These are phyloP conservation scores for Eragrostis tef DNA, from an alignment of 202 grass and related monocot genomes.

Conservation along the genomic window DNA sequence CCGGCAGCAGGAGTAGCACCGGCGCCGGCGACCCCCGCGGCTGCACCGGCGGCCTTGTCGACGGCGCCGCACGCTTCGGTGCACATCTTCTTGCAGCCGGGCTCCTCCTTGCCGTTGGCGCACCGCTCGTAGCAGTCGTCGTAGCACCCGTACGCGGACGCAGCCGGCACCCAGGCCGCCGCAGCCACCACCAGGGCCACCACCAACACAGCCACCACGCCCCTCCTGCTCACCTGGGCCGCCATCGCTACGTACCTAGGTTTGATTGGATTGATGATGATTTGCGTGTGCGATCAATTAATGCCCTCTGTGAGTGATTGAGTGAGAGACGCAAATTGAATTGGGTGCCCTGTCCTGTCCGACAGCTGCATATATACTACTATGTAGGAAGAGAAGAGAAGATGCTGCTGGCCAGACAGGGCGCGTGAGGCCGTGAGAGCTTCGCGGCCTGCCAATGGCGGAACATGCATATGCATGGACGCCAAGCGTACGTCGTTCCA, in stretches of 20 bases:
- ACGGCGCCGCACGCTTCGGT: conserved; percentile 49
- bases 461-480: neutral
- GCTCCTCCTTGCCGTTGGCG: conserved; percentile 55
- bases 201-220: conserved; percentile 43
- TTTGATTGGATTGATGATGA: no score
- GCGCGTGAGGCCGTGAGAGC: no score
- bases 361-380: no score
- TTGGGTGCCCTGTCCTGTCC: no score
- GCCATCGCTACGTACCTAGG: neutral
- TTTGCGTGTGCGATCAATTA: neutral
- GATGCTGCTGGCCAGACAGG: no score
- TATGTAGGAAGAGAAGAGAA: conserved; percentile 3
- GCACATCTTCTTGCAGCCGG: conserved; percentile 60
- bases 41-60: neutral
- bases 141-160: conserved; percentile 47
- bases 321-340: no score
- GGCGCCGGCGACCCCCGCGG: neutral
- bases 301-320: no score
- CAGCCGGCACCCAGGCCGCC: conserved; percentile 39
- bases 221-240: conserved; percentile 31
- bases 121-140: conserved; percentile 63
- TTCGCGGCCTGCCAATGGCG: no score
- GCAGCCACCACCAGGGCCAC: conserved; percentile 28
- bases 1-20: neutral
- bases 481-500: no score